Conservation (phyloP, 805 yeast genomes). For the Saturnispora sanitii region DNA sequence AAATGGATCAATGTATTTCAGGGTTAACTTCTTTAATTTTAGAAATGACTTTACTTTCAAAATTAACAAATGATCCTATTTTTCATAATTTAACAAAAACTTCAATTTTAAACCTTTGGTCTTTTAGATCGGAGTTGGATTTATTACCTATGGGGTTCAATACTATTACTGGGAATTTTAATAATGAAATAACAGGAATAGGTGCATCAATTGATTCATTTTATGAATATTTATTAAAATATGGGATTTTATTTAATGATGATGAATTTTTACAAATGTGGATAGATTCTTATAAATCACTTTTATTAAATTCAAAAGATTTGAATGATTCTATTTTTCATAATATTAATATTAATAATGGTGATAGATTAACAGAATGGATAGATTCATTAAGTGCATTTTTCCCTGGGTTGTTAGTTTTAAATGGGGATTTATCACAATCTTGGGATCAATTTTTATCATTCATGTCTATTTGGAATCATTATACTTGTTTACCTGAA, state of each 20-base stretch:
- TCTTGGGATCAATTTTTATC: too few species aligned
- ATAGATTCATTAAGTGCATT: conserved; percentile 81
- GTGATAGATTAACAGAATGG: conserved; percentile 50
- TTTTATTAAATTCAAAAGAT: conserved; percentile 41
- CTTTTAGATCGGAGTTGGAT: conserved; percentile 47
- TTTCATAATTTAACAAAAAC: conserved; percentile 53
- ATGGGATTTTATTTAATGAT: conserved; percentile 63
- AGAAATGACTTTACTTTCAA: conserved; percentile 69
- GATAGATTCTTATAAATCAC: conserved; percentile 48
- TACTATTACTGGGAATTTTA: conserved; percentile 32
- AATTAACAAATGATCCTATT: conserved; percentile 61
- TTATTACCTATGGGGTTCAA: conserved; percentile 73
- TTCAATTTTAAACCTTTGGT: conserved; percentile 68
- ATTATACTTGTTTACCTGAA: conserved; percentile 77
- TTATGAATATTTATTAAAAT: conserved; percentile 79
- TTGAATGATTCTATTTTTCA: conserved; percentile 25
- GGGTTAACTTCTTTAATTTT: conserved; percentile 80
- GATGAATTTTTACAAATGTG: conserved; percentile 43
- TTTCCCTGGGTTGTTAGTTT: conserved; percentile 76
- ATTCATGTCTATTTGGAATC: too few species aligned
- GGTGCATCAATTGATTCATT: conserved; percentile 92
- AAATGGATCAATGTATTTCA: conserved; percentile 70
- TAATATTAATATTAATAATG: conserved; percentile 48
- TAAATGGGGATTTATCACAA: conserved; percentile 71
- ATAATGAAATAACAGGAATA: conserved; percentile 57